Evolutionary conservation across 176 grass and related monocot species (phyloP).

Genomic region (Hsuehochloa calcarea): DNA sequence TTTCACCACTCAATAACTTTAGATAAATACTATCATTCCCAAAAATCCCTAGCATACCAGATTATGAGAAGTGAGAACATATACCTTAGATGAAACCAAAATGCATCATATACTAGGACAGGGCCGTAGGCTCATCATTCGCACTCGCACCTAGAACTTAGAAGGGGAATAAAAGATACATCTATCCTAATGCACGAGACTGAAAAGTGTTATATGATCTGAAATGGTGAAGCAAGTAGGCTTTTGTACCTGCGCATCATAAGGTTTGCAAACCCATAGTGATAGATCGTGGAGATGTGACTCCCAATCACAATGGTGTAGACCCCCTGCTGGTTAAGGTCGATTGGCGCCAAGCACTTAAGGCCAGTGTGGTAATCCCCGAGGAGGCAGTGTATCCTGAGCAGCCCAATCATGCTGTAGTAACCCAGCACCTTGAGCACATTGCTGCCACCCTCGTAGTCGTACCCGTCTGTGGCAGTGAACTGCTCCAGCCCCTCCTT

Average conservation of each 20-base stretch:
- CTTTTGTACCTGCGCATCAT: conserved; percentile 76
- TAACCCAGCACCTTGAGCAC: conserved; percentile 98
- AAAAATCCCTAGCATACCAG: background rate
- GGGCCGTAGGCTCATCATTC: background rate
- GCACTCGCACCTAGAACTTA: background rate
- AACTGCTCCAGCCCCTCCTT: conserved; percentile 96
- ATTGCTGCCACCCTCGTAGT: conserved; percentile 92
- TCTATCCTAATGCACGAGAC: background rate
- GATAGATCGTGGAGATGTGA: conserved; percentile 95
- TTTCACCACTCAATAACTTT: background rate
- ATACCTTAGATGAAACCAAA: background rate
- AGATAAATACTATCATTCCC: background rate
- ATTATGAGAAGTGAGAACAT: background rate
- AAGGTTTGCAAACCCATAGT: conserved; percentile 89
- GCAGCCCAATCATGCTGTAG: conserved; percentile 98
- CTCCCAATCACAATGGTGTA: conserved; percentile 96
- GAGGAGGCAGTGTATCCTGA: conserved; percentile 95
- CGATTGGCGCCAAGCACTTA: conserved; percentile 83
- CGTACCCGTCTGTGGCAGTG: conserved; percentile 78
- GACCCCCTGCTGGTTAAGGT: conserved; percentile 95
- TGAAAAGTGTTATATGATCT: background rate
- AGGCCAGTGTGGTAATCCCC: conserved; percentile 93
- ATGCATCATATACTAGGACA: background rate
- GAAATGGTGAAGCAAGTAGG: background rate
- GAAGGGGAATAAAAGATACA: background rate